Evolutionary conservation across 345 rosid genomes (phyloP).

Genomic region (Lepidium didymum): DNA sequence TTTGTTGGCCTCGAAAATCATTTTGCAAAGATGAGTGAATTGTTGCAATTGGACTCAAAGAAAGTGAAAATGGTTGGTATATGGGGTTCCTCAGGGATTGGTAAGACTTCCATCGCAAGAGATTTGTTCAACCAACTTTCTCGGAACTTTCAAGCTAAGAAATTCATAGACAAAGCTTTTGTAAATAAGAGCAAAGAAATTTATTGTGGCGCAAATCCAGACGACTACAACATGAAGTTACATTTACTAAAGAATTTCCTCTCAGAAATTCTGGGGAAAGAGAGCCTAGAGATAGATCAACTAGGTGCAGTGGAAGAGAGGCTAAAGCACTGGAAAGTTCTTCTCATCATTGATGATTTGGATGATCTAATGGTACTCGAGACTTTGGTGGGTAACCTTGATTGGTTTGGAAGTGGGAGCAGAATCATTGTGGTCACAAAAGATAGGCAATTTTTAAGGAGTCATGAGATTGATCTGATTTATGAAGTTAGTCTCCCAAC

Average conservation of each 20-base stretch:
- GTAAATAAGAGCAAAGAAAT: neutral
- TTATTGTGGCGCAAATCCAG: neutral
- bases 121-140: neutral
- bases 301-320: neutral
- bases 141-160: neutral
- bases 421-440: constrained; percentile 50
- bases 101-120: constrained; percentile 20
- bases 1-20: constrained; percentile 6
- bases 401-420: constrained; percentile 48
- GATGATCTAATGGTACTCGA: constrained; percentile 37
- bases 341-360: constrained; percentile 57
- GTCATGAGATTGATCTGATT: neutral
- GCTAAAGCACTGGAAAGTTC: constrained; percentile 16
- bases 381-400: constrained; percentile 33
- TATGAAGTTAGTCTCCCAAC: constrained; percentile 2
- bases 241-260: neutral
- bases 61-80: constrained; percentile 19
- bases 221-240: neutral
- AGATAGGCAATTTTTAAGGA: constrained; percentile 15
- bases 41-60: neutral
- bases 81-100: constrained; percentile 23
- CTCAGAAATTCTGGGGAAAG: neutral
- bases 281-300: neutral
- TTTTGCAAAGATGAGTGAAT: neutral
- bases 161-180: constrained; percentile 2